These are phyloP conservation scores for Trichophyton rubrum DNA, from an alignment of 2,329 filamentous ascomycete genomes.

Conservation along the genomic window DNA sequence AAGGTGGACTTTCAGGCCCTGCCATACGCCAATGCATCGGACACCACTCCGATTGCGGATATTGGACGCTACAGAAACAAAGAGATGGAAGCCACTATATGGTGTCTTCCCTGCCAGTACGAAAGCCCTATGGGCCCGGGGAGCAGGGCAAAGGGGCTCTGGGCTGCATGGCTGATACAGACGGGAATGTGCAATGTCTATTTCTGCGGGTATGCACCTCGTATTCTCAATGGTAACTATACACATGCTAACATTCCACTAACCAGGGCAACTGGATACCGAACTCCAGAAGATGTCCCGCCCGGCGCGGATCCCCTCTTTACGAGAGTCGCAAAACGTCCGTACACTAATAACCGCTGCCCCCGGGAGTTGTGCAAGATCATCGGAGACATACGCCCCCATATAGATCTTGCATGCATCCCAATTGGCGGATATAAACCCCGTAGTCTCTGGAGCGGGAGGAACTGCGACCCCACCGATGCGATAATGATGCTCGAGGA, in stretches of 20 bases:
- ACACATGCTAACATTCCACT: background rate
- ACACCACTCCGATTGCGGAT: background rate
- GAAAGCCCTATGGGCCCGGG: slow-evolving; percentile 42
- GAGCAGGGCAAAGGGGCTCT: slow-evolving; percentile 58
- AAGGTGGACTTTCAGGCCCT: too few relatives aligned
- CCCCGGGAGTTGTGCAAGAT: slow-evolving; percentile 70
- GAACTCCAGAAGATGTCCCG: slow-evolving; percentile 58
- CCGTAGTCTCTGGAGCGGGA: slow-evolving; percentile 55
- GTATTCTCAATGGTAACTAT: too few relatives aligned
- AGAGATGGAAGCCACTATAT: too few relatives aligned
- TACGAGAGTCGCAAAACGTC: slow-evolving; percentile 20
- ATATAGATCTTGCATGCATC: slow-evolving; percentile 83
- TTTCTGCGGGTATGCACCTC: slow-evolving; percentile 51
- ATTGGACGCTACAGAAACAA: too few relatives aligned
- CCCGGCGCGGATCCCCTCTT: slow-evolving; percentile 61
- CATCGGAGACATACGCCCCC: slow-evolving; percentile 66
- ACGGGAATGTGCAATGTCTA: slow-evolving; percentile 67
- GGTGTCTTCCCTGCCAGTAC: slow-evolving; percentile 52
- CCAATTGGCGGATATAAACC: slow-evolving; percentile 78
- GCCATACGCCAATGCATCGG: too few relatives aligned
- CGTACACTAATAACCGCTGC: slow-evolving; percentile 39
- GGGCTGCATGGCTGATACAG: slow-evolving; percentile 73
- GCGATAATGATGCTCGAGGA: slow-evolving; percentile 81
- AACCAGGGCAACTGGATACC: slow-evolving; percentile 75
- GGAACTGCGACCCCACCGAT: slow-evolving; percentile 81